phyloP scores from a whole-genome alignment of 2,329 filamentous ascomycete genomes.

The Colletotrichum somersetense region DNA sequence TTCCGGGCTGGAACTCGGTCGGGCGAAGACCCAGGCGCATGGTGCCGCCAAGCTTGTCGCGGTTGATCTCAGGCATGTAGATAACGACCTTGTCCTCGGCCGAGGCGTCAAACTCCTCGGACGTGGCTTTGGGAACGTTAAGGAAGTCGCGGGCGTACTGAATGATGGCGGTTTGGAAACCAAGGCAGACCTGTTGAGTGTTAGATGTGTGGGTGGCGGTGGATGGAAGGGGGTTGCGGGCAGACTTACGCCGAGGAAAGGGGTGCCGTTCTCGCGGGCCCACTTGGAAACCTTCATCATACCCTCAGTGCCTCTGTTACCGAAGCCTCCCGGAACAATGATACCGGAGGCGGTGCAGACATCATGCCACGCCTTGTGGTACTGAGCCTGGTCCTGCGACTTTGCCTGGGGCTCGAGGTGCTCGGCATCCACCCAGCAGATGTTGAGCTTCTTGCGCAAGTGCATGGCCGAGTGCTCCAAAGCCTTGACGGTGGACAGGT shows the following conservation, averaged over 20 bases:
- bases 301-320: slow-evolving; percentile 83
- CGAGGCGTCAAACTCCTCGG: slow-evolving; percentile 66
- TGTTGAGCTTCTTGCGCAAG: slow-evolving; percentile 81
- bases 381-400: slow-evolving; percentile 75
- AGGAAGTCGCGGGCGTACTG: slow-evolving; percentile 86
- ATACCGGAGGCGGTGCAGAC: slow-evolving; percentile 78
- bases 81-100: slow-evolving; percentile 81
- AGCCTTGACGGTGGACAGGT: slow-evolving; percentile 85
- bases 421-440: slow-evolving; percentile 87
- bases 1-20: slow-evolving; percentile 80
- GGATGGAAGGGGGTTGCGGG: not conserved
- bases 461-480: slow-evolving; percentile 94
- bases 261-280: slow-evolving; percentile 84
- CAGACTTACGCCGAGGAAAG: slow-evolving; percentile 75
- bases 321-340: slow-evolving; percentile 83
- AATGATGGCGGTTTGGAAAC: slow-evolving; percentile 93
- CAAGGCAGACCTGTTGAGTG: slow-evolving; percentile 76
- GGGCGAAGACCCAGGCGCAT: slow-evolving; percentile 86
- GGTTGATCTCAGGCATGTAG: slow-evolving; percentile 91
- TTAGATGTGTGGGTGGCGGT: not conserved
- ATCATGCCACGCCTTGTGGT: slow-evolving; percentile 87
- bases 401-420: slow-evolving; percentile 79
- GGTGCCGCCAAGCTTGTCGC: slow-evolving; percentile 83
- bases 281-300: slow-evolving; percentile 92
- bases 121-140: slow-evolving; percentile 68